A percentile compares a stretch with the other conserved stretches of the same genome.
Evolutionary conservation across 345 rosid genomes (phyloP).

Genomic region (Pistacia atlantica): DNA sequence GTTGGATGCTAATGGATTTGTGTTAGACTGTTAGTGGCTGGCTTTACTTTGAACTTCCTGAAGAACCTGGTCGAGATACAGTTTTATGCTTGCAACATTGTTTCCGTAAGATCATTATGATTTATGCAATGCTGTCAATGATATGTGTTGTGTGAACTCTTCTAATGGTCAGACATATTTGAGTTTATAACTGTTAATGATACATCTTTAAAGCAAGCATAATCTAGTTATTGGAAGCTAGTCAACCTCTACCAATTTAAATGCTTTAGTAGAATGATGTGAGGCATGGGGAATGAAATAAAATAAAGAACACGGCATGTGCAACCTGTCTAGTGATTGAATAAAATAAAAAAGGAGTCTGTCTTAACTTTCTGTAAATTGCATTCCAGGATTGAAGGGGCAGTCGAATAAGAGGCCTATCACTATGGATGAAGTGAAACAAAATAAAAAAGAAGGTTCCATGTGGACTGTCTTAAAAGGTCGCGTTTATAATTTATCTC

Average conservation of each 20-base stretch:
- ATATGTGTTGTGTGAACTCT: background rate
- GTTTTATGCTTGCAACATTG: background rate
- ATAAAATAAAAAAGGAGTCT: background rate
- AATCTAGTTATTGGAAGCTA: background rate
- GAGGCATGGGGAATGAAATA: background rate
- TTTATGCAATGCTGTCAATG: background rate
- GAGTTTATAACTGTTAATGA: background rate
- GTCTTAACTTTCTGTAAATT: constrained; percentile 2
- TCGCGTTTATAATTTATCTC: constrained; percentile 78
- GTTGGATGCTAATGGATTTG: background rate
- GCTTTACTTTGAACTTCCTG: background rate
- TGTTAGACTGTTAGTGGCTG: background rate
- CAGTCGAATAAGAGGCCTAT: constrained; percentile 80
- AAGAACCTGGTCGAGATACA: background rate
- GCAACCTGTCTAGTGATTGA: background rate
- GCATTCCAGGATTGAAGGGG: constrained; percentile 67
- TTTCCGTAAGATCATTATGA: background rate
- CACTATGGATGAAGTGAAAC: constrained; percentile 72
- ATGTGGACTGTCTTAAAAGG: constrained; percentile 98
- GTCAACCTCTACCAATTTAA: background rate
- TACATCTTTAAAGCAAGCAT: background rate
- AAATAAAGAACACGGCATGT: background rate
- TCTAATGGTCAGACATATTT: background rate
- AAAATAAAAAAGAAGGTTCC: constrained; percentile 69
- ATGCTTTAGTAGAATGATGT: background rate